Conservation (phyloP, 139 green algal species). For the Tetradesmus obliquus region DNA sequence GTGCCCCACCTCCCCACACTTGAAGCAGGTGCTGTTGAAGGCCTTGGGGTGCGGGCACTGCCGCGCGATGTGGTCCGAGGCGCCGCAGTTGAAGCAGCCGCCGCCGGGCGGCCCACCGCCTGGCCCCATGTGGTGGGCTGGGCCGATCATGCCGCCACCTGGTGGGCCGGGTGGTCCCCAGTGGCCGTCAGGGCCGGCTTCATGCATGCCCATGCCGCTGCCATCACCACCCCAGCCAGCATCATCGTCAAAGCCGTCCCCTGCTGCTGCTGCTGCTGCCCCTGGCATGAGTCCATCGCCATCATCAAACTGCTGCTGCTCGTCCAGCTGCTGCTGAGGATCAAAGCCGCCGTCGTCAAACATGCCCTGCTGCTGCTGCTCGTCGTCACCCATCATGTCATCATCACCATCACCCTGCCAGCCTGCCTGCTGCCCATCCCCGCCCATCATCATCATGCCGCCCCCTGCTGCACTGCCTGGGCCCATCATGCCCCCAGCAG, state of each 20-base stretch:
- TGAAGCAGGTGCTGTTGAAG: constrained; percentile 32
- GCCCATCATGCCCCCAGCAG: not conserved
- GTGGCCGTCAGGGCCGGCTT: not conserved
- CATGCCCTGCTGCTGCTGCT: not conserved
- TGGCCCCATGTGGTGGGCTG: not conserved
- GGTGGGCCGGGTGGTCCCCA: not conserved
- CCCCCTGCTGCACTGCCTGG: not conserved
- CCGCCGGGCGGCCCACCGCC: not conserved
- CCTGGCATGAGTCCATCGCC: not conserved
- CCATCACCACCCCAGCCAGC: not conserved
- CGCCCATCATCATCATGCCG: constrained; percentile 2
- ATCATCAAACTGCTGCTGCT: constrained; percentile 3
- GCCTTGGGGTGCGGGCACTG: constrained; percentile 34
- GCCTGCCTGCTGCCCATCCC: not conserved
- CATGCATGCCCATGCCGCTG: not conserved
- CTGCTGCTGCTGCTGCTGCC: not conserved
- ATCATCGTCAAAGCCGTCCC: not conserved
- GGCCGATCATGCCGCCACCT: not conserved
- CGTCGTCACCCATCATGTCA: not conserved
- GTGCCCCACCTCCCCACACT: constrained; percentile 41
- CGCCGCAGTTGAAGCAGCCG: constrained; percentile 48
- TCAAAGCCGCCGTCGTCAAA: constrained; percentile 21
- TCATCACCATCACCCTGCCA: not conserved
- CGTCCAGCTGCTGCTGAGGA: not conserved
- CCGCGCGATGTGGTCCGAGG: constrained; percentile 29